These are phyloP conservation scores for Areca catechu DNA, from an alignment of 176 grass and related monocot species.

Conservation along the genomic window DNA sequence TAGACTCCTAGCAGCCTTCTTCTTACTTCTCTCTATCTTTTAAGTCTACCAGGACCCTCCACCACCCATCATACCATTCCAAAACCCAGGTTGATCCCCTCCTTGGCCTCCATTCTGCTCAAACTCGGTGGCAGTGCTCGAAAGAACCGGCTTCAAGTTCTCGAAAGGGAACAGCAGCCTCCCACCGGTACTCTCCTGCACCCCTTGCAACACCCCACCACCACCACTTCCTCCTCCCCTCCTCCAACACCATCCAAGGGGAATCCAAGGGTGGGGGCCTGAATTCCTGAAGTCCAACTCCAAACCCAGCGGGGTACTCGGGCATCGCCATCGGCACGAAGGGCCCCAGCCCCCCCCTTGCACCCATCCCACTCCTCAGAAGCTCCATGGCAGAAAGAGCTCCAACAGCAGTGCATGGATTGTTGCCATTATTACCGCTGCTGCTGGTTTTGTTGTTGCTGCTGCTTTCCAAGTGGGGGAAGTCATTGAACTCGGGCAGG, in stretches of 20 bases:
- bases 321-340: constrained; percentile 51
- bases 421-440: constrained; percentile 11
- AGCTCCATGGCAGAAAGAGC: constrained; percentile 87
- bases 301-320: constrained; percentile 60
- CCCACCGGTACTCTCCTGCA: constrained; percentile 31
- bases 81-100: constrained; percentile 1
- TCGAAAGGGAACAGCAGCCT: constrained; percentile 76
- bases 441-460: background rate
- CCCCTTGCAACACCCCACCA: constrained; percentile 28
- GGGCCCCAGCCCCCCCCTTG: constrained; percentile 1
- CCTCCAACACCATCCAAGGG: constrained; percentile 39
- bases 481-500: constrained; percentile 1
- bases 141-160: constrained; percentile 45
- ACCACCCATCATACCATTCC: constrained; percentile 3
- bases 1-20: no score
- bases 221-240: constrained; percentile 18
- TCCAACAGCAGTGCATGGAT: constrained; percentile 22
- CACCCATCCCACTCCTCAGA: constrained; percentile 50
- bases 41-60: constrained; percentile 5
- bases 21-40: background rate
- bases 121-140: constrained; percentile 10
- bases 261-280: constrained; percentile 47
- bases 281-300: constrained; percentile 30
- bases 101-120: constrained; percentile 18
- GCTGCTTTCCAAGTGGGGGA: constrained; percentile 1